Evolutionary conservation across 306 rosid species (phyloP), one percentile per base, ranked within the genome.

Genomic region (Betula pendula): DNA sequence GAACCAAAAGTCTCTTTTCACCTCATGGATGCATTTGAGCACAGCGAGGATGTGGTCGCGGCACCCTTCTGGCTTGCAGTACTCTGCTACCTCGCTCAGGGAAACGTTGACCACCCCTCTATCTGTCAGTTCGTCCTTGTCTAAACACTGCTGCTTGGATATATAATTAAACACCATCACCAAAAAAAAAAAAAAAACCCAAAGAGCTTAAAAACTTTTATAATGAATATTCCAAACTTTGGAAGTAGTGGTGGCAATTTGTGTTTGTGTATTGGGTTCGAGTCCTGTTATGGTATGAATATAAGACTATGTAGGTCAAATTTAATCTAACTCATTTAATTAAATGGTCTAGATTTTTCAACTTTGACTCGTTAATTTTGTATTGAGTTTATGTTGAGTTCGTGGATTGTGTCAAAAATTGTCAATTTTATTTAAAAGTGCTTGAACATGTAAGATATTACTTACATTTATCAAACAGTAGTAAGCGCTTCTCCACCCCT

Each of bases 401-500:
- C 6, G 42, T 1, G 6, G 6, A 6, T 6, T 1, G 7, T 38
- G 8, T 38, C 6, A 38, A 38, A 38, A 38, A 38, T 38, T 38
- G 42, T 6, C 6, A 38, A 6, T 38, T 38, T 5, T 6, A 38
- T 6, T 38, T 38, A 1, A 8, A 38, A 38, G 42, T 38, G 42
- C 8, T 8, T 38, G 7, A 38, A 38, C 42, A 38, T 38, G 42
- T 38, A 38, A 38, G 42, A 38, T 5, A 38, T 38, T 7, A 8
- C 52, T 81, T 85, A 85, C 91, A 44, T 79, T 65, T 43, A 2
- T 0, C 70, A 87, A 0, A 82, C 96, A 89, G 51, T 31, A 85
- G 84, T 79, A 91, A 73, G 90, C 90, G 45, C 90, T 89, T 80
- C 81, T 68, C 88, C 87, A 85, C 25, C 67, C 0, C 47, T 17